Base-by-base conservation (phyloP, 345 rosid species). In the Bretschneidera sinensis region DNA sequence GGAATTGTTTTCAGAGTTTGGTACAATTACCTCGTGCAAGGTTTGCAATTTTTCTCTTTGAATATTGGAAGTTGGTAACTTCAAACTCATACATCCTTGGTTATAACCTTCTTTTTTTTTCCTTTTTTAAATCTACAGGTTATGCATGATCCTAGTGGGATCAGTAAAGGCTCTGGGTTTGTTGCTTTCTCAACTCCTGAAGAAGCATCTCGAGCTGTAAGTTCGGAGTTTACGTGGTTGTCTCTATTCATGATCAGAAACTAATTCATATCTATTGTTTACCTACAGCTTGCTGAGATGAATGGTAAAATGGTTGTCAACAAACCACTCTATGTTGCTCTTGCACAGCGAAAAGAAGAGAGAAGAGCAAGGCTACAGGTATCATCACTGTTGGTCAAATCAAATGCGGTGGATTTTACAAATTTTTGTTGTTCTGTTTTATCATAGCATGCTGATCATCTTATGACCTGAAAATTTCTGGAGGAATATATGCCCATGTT, bases 81-180 rank as follows among this genome's bases (percentile, higher is more conserved):
- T 55, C 21, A n/a, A n/a, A n/a, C n/a, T n/a, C n/a, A n/a, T 33
- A 5, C 31, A 17, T 8, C 25, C 4, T 4, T 16, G 23, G 10
- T 11, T 17, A 21, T 23, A 10, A 17, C 4, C 22, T 61, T 54
- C 14, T 52, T 48, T 16, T 25, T 33, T 11, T 59, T 54, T 54
- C 4, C 16, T 3, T 1, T 53, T 55, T 64, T 24, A 11, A 68
- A 77, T 65, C 62, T 24, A n/a, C 68, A 92, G 98, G 91, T 92
- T 53, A 84, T 92, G 98, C 84, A 87, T 39, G 97, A 92, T 67
- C 87, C 91, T 11, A 83, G 66, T 64, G 98, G 97, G 59, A 74
- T 84, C 52, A 92, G 94, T 60, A 80, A 85, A 72, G 98, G 98
- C 34, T 92, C 96, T 68, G 98, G 97, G 24, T 92, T 92, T 78